Percentiles rank a stretch among this genome's conserved stretches.
Conservation (phyloP, 2,329 filamentous ascomycete species). For the Penicillium sp. region DNA sequence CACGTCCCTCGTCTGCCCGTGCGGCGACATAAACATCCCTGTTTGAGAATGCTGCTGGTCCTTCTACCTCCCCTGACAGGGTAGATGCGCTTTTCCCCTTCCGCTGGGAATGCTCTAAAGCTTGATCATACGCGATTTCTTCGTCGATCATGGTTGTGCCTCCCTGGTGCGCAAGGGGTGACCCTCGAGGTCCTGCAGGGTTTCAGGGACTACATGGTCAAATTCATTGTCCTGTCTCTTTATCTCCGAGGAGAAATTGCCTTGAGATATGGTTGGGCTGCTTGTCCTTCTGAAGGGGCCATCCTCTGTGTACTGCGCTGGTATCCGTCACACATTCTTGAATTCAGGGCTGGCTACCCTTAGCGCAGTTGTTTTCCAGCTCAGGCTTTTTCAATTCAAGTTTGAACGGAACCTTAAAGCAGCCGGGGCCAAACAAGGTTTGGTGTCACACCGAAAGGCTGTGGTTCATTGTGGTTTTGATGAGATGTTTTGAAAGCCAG, state of each 20-base stretch:
- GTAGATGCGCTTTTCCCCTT: constrained; percentile 9
- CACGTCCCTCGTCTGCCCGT: constrained; percentile 1
- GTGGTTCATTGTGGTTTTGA: too few species aligned
- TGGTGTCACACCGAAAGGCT: too few species aligned
- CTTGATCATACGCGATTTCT: constrained; percentile 16
- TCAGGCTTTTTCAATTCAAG: too few species aligned
- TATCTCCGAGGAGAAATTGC: background rate
- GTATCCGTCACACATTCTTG: background rate
- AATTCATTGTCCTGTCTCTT: background rate
- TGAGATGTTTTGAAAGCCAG: too few species aligned
- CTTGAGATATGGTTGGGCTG: background rate
- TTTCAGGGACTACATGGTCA: background rate
- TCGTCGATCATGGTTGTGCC: constrained; percentile 19
- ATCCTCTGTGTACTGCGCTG: background rate
- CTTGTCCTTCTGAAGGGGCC: background rate
- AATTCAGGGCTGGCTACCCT: too few species aligned
- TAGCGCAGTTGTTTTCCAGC: too few species aligned
- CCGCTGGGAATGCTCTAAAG: constrained; percentile 20
- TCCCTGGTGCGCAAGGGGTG: constrained; percentile 22
- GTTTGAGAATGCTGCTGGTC: constrained; percentile 13
- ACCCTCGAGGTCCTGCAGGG: background rate
- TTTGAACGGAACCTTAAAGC: too few species aligned
- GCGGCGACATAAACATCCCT: constrained; percentile 16
- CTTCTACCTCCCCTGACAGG: constrained; percentile 1
- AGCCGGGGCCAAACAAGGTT: too few species aligned